phyloP scores from a whole-genome alignment of 805 yeast species.

The Suhomyces vadensis region DNA sequence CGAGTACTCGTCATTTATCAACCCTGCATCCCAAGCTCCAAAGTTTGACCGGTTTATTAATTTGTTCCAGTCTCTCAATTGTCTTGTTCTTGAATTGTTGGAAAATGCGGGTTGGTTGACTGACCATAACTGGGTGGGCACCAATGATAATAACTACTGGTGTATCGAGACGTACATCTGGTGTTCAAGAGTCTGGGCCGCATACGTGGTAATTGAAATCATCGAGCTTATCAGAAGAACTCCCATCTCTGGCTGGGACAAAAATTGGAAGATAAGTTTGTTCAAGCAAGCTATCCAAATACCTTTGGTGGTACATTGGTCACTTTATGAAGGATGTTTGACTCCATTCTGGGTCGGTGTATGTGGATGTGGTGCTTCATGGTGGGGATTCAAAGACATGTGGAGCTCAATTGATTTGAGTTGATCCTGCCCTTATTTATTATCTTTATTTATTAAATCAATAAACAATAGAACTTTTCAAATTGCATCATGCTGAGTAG shows the following conservation, averaged over 20 bases:
- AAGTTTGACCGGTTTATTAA: conserved; percentile 35
- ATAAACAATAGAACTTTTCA: too few relatives aligned
- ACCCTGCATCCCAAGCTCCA: conserved; percentile 27
- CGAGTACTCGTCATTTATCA: conserved; percentile 32
- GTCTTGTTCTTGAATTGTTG: conserved; percentile 39
- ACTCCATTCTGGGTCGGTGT: conserved; percentile 49
- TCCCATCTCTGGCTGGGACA: conserved; percentile 39
- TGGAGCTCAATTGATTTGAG: conserved; percentile 38
- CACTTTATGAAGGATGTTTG: conserved; percentile 45
- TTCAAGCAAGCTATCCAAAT: conserved; percentile 41
- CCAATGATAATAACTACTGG: conserved; percentile 42
- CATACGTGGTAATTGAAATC: conserved; percentile 39
- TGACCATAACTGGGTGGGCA: conserved; percentile 47
- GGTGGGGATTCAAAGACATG: conserved; percentile 40
- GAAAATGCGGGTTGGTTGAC: conserved; percentile 49
- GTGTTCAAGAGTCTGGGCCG: conserved; percentile 49
- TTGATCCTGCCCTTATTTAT: conserved; percentile 1
- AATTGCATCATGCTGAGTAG: too few relatives aligned
- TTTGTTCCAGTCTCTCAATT: conserved; percentile 40
- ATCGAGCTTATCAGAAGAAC: conserved; percentile 41
- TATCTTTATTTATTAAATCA: not conserved
- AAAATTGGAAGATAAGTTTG: conserved; percentile 34
- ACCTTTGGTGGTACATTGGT: conserved; percentile 48
- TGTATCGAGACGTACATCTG: conserved; percentile 45
- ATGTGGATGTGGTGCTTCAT: conserved; percentile 47